Base-by-base conservation (phyloP, 139 green algal genomes). In the Tetraselmis chui region DNA sequence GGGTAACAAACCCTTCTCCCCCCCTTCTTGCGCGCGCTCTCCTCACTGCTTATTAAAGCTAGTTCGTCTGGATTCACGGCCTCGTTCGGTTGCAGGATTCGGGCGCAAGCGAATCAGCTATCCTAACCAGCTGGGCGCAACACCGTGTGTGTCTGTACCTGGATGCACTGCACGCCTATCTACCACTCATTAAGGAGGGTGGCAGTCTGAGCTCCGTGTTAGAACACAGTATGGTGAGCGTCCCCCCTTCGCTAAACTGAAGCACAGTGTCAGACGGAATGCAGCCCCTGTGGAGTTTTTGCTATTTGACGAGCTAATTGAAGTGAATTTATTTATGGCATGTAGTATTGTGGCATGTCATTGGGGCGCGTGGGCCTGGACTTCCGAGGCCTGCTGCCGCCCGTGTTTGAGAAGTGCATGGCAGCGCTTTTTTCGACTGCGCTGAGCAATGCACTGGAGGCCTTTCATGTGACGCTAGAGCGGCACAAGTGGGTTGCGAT, bases 331-430 rank as follows among this genome's bases (percentile, higher is more conserved):
- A n/a, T n/a, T n/a, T n/a, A 5, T 67, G 5, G 45, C 18, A 18
- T 83, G 79, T 82, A 88, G 89, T 98, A 99, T 89, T 98, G 93
- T 83, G 95, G 96, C 28, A 92, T 91, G 77, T 94, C 89, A 29
- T 90, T 99, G 28, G 91, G 88, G 2, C 88, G 97, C 0, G 97
- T 98, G 26, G 97, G 97, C 0, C 84, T 98, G 75, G 97, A 99
- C 90, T 98, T 98, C 83, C 86, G 94, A 24, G 84, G 83, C 23
- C 85, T 98, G 81, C 89, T 99, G 77, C 84, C 90, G 76, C 92
- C 95, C 1, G 32, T 98, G 77, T 99, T 99, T 79, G 93, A 98
- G 91, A 77, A 84, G 76, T 91, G 88, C 28, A 77, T 87, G 1
- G 81, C 94, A 81, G 78, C 75, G 11, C 79, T 97, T 77, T 97